phyloP scores from a whole-genome alignment of 2,329 filamentous ascomycete species.

The Fusarium sp. region DNA sequence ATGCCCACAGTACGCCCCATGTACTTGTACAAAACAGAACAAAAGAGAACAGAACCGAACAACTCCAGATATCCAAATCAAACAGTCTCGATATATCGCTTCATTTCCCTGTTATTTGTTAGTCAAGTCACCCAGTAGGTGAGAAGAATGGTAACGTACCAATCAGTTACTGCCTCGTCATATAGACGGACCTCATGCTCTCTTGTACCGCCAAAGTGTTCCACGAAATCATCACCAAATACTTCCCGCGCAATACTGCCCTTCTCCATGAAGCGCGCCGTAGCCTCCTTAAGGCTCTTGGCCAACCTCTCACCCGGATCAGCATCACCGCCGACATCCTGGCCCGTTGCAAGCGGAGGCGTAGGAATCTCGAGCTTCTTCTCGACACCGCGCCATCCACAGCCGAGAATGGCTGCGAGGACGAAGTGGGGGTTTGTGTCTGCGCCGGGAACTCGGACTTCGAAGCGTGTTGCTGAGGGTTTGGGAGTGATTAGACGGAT shows the following conservation, averaged over 20 bases:
- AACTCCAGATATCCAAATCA: conserved; percentile 31
- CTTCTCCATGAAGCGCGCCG: conserved; percentile 75
- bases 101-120: conserved; percentile 69
- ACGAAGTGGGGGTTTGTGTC: conserved; percentile 91
- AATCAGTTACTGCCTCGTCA: conserved; percentile 97
- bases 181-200: conserved; percentile 90
- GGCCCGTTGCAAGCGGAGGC: conserved; percentile 83
- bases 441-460: conserved; percentile 92
- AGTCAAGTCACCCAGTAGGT: background rate
- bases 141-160: conserved; percentile 64
- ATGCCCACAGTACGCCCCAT: conserved; percentile 27
- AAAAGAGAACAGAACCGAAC: conserved; percentile 9
- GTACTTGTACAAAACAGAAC: conserved; percentile 10
- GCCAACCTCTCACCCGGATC: conserved; percentile 82
- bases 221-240: conserved; percentile 93
- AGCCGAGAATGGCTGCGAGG: conserved; percentile 82
- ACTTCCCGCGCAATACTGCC: conserved; percentile 92
- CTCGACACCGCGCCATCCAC: conserved; percentile 91
- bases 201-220: conserved; percentile 91
- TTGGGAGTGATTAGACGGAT: conserved; percentile 90
- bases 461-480: conserved; percentile 86
- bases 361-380: conserved; percentile 86
- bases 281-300: conserved; percentile 86
- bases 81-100: conserved; percentile 81
- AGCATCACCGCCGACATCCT: conserved; percentile 75